Evolutionary conservation across 768 basidiomycete species (phyloP).

Genomic region (Postia placenta): DNA sequence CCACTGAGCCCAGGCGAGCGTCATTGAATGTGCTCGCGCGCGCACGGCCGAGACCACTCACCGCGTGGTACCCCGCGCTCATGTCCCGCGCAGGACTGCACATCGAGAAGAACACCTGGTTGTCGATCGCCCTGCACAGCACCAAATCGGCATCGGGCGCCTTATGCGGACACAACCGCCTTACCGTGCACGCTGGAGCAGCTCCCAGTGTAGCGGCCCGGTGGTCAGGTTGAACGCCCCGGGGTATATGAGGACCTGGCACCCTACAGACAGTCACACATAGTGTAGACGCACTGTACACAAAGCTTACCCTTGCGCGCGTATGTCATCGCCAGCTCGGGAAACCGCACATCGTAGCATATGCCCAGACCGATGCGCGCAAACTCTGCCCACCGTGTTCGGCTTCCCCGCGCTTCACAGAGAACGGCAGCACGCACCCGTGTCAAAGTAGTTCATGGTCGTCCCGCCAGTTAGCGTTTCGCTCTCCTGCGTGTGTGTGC

Average conservation of each 20-base stretch:
- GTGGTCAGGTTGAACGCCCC: conserved; percentile 95
- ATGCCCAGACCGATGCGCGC: conserved; percentile 96
- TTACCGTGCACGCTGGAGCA: conserved; percentile 82
- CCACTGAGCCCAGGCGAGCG: conserved; percentile 43
- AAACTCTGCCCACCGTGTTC: conserved; percentile 52
- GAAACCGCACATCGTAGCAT: conserved; percentile 94
- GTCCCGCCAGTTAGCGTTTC: conserved; percentile 79
- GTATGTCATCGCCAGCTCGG: conserved; percentile 87
- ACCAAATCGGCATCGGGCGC: background rate
- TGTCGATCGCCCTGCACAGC: conserved; percentile 76
- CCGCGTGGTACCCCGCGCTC: conserved; percentile 82
- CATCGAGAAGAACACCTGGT: conserved; percentile 95
- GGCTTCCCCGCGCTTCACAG: background rate
- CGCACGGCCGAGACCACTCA: conserved; percentile 28
- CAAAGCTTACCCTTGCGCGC: conserved; percentile 66
- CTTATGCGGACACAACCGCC: conserved; percentile 10
- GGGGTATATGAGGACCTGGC: conserved; percentile 86
- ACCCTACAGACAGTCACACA: conserved; percentile 43
- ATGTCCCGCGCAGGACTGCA: conserved; percentile 90
- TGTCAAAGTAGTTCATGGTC: conserved; percentile 75
- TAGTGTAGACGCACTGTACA: background rate
- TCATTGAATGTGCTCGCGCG: background rate
- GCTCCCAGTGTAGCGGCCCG: conserved; percentile 93
- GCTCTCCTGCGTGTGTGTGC: conserved; percentile 57
- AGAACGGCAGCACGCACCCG: conserved; percentile 41